phyloP scores from a whole-genome alignment of 768 basidiomycete genomes.

The Termitomyces sp. region DNA sequence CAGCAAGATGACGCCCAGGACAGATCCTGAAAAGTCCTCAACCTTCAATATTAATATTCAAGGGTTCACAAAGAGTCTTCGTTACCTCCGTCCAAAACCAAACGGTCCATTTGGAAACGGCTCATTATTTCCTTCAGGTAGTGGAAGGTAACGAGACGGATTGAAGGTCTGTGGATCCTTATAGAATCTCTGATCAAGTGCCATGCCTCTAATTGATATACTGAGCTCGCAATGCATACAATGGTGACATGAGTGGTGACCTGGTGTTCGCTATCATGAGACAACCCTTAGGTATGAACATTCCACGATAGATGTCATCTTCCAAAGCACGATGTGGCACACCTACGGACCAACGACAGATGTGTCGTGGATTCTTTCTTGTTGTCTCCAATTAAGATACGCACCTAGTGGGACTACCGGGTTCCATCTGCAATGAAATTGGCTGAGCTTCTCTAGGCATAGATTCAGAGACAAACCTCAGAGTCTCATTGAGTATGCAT shows the following conservation, averaged over 20 bases:
- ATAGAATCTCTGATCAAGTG: constrained; percentile 5
- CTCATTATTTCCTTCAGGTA: neutral
- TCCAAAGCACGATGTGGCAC: constrained; percentile 9
- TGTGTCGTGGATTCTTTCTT: neutral
- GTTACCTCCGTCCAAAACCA: constrained; percentile 3
- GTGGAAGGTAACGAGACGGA: constrained; percentile 5
- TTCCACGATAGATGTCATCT: neutral
- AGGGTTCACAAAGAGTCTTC: neutral
- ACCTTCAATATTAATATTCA: neutral
- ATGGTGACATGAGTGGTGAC: neutral
- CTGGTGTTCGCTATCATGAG: constrained; percentile 7
- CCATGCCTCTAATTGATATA: constrained; percentile 1
- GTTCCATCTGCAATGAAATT: neutral
- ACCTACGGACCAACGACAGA: neutral
- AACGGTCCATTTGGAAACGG: neutral
- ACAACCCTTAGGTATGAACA: neutral
- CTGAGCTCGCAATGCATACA: neutral
- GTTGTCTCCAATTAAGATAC: neutral
- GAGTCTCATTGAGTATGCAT: constrained; percentile 9
- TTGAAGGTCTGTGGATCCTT: neutral
- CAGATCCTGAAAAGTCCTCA: neutral
- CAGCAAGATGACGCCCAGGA: neutral
- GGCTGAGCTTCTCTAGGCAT: no score
- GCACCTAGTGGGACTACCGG: neutral
- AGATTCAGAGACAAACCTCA: constrained; percentile 1